Evolutionary conservation across 23 red algal genomes (phyloP).

Genomic region (Gracilariopsis chorda): DNA sequence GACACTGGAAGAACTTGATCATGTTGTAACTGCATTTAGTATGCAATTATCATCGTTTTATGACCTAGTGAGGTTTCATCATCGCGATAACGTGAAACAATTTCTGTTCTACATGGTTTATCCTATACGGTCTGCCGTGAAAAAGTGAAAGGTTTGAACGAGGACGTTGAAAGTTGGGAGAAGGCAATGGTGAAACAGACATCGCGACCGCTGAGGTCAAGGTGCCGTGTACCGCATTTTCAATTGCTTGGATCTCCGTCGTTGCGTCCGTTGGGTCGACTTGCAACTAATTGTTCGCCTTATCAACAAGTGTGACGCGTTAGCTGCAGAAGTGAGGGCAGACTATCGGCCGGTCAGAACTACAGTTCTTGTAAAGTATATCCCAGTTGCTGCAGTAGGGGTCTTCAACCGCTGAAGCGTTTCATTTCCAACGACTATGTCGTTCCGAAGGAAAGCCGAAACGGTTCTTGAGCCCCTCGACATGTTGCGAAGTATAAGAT

Average conservation of each 20-base stretch:
- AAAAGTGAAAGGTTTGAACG: neutral
- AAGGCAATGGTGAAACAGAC: slow-evolving; percentile 36
- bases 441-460: too few relatives aligned
- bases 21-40: slow-evolving; percentile 13
- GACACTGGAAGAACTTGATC: neutral
- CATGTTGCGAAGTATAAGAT: too few relatives aligned
- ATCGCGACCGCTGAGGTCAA: slow-evolving; percentile 8
- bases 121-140: slow-evolving; percentile 18
- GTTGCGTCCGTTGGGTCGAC: slow-evolving; percentile 12
- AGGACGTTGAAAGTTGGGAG: neutral
- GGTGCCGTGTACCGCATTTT: neutral
- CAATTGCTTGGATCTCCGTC: slow-evolving; percentile 31
- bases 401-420: too few relatives aligned
- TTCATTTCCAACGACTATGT: too few relatives aligned
- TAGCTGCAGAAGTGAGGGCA: neutral
- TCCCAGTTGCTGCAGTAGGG: too few relatives aligned
- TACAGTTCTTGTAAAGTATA: neutral
- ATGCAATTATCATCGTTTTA: neutral
- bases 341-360: neutral
- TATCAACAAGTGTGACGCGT: slow-evolving; percentile 20
- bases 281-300: slow-evolving; percentile 15
- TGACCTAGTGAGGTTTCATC: slow-evolving; percentile 7
- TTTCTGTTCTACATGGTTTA: slow-evolving; percentile 24
- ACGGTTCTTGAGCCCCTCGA: too few relatives aligned
- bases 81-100: neutral